A percentile compares a stretch with the other conserved stretches of the same genome.
Evolutionary conservation across 208 protist species (phyloP).

Genomic region (Trypanosoma brucei): DNA sequence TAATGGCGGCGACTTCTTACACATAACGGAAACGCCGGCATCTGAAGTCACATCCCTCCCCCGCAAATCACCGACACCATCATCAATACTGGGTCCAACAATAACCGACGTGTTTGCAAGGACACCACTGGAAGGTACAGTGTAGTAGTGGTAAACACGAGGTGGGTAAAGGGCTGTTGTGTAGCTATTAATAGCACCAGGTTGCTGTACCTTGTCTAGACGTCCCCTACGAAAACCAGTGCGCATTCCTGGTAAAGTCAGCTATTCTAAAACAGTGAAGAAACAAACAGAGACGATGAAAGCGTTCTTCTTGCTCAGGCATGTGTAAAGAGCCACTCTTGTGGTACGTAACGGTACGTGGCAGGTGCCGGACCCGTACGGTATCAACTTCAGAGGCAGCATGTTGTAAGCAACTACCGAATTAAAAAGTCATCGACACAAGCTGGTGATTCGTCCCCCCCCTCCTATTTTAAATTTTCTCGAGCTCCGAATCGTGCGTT

Average conservation of each 20-base stretch:
- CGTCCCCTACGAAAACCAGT: conserved; percentile 34
- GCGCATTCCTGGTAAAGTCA: conserved; percentile 18
- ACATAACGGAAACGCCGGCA: conserved; percentile 6
- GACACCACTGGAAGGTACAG: conserved; percentile 22
- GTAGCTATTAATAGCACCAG: conserved; percentile 42
- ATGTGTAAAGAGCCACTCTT: too few species aligned
- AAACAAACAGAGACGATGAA: too few species aligned
- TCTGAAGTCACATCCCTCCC: conserved; percentile 10
- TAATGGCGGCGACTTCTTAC: conserved; percentile 32
- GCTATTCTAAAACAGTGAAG: neutral
- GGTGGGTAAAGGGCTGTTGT: conserved; percentile 64
- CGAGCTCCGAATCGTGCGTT: too few species aligned
- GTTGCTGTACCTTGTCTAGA: conserved; percentile 31
- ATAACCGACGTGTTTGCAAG: neutral
- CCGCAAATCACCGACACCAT: conserved; percentile 17
- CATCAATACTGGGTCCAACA: conserved; percentile 71
- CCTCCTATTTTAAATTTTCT: too few species aligned
- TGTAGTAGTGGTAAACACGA: conserved; percentile 67
- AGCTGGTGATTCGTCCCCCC: too few species aligned
- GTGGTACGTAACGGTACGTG: too few species aligned
- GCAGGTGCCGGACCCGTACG: too few species aligned
- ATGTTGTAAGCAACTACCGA: too few species aligned
- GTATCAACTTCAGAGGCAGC: too few species aligned
- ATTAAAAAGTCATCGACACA: too few species aligned
- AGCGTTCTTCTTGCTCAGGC: too few species aligned